Evolutionary conservation across 2,329 filamentous ascomycete genomes (phyloP).

Genomic region (Penicillium sp.): DNA sequence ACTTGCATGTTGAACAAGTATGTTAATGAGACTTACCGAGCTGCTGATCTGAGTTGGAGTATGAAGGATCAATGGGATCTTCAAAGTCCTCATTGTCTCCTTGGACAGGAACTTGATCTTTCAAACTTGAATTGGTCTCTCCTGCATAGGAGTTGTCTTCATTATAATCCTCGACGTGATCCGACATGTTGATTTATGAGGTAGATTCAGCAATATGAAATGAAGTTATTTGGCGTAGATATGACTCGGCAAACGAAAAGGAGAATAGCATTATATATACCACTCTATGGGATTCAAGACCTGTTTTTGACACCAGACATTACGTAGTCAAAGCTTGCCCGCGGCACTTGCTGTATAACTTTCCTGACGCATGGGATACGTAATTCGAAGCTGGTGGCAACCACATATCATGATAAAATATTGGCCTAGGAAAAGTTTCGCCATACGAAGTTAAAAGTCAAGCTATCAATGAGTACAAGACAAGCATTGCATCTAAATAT

Average conservation of each 20-base stretch:
- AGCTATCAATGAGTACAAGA: background rate
- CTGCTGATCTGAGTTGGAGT: background rate
- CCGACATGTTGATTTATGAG: background rate
- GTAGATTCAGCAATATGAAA: background rate
- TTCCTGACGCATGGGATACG: background rate
- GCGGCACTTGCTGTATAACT: background rate
- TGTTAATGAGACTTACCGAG: background rate
- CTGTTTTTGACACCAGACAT: background rate
- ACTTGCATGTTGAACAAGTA: background rate
- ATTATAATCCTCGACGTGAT: background rate
- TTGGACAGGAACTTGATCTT: background rate
- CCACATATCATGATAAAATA: background rate
- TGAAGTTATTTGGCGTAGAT: background rate
- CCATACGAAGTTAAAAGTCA: background rate
- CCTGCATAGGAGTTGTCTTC: background rate
- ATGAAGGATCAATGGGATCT: background rate
- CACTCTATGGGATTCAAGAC: background rate
- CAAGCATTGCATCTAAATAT: background rate
- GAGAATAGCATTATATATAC: background rate
- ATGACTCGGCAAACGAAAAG: no score
- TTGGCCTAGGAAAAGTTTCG: background rate
- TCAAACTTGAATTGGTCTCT: background rate
- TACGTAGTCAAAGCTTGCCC: background rate
- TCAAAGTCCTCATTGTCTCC: background rate
- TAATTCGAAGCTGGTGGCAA: background rate